Conservation (phyloP, 352 stramenopile genomes). For the Phytopythium helicoides region DNA sequence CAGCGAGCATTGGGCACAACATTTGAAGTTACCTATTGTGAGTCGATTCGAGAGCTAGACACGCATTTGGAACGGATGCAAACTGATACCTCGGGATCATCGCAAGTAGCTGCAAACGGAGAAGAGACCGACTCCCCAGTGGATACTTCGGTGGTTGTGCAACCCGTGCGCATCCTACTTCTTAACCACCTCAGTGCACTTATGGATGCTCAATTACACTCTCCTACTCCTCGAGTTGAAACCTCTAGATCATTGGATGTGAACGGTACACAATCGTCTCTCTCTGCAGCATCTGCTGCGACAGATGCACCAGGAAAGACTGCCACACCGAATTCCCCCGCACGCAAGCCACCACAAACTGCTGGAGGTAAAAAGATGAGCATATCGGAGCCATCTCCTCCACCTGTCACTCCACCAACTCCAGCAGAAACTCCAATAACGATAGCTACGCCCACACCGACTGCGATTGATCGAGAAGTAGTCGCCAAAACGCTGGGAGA, state of each 20-base stretch:
- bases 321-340: no score
- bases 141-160: no score
- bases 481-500: background rate
- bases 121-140: constrained; percentile 3
- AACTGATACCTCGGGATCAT: background rate
- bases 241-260: background rate
- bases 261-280: no score
- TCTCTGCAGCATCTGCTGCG: background rate
- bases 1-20: constrained; percentile 23
- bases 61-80: background rate
- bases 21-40: constrained; percentile 31
- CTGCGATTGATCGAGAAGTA: background rate
- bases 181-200: constrained; percentile 33
- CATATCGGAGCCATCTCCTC: background rate
- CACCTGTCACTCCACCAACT: background rate
- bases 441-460: no score
- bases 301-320: background rate
- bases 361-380: constrained; percentile 2
- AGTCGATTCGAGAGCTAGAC: constrained; percentile 19
- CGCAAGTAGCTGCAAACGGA: constrained; percentile 1
- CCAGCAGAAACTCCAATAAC: background rate
- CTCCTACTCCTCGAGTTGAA: background rate
- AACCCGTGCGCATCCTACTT: constrained; percentile 28
- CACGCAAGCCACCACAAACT: constrained; percentile 1
- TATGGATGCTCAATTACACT: background rate